Evolutionary conservation across 148 eudicot species (phyloP), one percentile per base, ranked within the genome.

Genomic region (Rhododendron vialii): DNA sequence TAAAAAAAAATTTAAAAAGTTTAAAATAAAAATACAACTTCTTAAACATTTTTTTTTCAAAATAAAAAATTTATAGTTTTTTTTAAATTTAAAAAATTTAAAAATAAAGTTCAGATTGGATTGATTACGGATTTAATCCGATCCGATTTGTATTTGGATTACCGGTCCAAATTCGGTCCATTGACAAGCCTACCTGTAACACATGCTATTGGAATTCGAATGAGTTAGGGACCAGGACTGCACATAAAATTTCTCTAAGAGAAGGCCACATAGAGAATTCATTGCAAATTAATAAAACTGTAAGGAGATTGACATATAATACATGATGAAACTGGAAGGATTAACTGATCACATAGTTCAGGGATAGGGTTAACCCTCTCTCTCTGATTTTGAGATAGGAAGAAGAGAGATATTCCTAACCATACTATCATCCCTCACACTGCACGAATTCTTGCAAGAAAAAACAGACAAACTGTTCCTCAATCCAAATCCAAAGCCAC

Each of bases 391-490:
- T 35, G 90, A 84, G 78, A 7, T 57, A 0, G 89, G 87, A 78
- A 84, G 53, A 15, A 82, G 86, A 1, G 90, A 83, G 12, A 87
- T 36, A 36, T 36, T 55, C 71, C 48, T 85, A 15, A 89, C 74
- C 36, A 89, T 48, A 43, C 85, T 84, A 81, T 89, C 85, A 33
- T 86, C 87, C 48, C 41, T 78, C 84, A 89, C 90, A 76, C 75
- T 85, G 28, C 92, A 85, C 26, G 92, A 87, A 12, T 30, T 15
- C 84, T 90, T 90, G 47, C 92, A 90, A 17, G 92, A 90, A 83
- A 90, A 84, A 10, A 89, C 47, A 13, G 89, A 87, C 80, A 74
- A 77, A 7, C 74, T 86, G 43, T 69, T 88, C 48, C 51, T 85
- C 35, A 75, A 41, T 45, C 90, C 87, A 83, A 61, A 76, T 53